Evolutionary conservation across 176 grass and related monocot genomes (phyloP), one percentile per base, ranked within the genome.

Genomic region (Juncus inflexus): DNA sequence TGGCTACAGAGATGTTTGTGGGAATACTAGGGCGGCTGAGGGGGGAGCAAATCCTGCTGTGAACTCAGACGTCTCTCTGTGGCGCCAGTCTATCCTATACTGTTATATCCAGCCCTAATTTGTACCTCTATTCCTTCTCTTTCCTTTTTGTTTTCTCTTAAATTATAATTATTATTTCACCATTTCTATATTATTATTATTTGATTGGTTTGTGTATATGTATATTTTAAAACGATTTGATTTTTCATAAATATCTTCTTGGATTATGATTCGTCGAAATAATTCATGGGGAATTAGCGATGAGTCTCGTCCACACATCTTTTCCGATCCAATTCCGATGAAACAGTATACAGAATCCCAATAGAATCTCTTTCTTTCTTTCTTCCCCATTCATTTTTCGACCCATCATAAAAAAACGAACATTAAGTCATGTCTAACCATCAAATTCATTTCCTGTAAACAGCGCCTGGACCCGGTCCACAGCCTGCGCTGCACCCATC

Each of bases 281-380:
- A 2, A 10, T n/a, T 2, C 65, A 69, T 55, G 65, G 65, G 49
- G 53, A 69, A 14, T 37, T 14, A 4, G 35, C 45, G 64, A 53
- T 69, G 37, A 53, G 47, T 69, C 47, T 3, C 50, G 12, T 54
- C 65, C 7, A 0, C 50, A 69, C 65, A 69, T 69, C 65, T 39
- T 53, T 39, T 69, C 65, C 50, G 1, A 53, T 55, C 6, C 11
- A 9, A 37, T 54, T 39, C 43, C 50, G 55, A 69, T 55, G 65
- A 37, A 69, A 69, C 50, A 39, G 65, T 69, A 9, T 2, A 69
- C 40, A 15, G 50, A 55, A 55, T 15, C 35, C 37, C 19, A 28
- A 28, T 39, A 7, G 65, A 69, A 69, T 55, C 12, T 69, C 19
- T 69, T 28, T 38, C 8, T 66, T 36, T 68, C 50, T 38, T 15